A percentile compares a stretch with the other conserved stretches of the same genome.
Conservation (phyloP, 2,329 filamentous ascomycete species). For the Fusarium scirpi region DNA sequence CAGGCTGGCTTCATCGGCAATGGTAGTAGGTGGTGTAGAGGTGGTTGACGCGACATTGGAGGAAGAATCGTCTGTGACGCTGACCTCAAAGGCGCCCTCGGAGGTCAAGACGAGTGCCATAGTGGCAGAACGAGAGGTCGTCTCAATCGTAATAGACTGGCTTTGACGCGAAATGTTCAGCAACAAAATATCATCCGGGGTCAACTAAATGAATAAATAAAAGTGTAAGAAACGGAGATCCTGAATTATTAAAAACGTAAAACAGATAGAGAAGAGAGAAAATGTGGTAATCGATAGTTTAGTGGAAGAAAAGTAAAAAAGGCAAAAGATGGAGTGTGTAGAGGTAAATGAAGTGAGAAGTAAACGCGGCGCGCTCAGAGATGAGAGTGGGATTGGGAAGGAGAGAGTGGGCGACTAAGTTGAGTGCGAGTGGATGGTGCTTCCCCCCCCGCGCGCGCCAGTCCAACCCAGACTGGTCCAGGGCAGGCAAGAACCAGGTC, state of each 20-base stretch:
- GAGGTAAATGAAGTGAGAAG: slow-evolving; percentile 32
- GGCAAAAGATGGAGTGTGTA: slow-evolving; percentile 10
- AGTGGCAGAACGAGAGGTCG: slow-evolving; percentile 28
- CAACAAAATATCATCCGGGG: slow-evolving; percentile 21
- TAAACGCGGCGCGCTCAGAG: slow-evolving; percentile 43
- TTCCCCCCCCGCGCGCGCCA: slow-evolving; percentile 41
- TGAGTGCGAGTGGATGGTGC: slow-evolving; percentile 30
- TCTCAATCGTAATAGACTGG: slow-evolving; percentile 18
- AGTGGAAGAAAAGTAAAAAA: slow-evolving; percentile 1
- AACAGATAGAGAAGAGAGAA: not conserved
- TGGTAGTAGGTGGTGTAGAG: slow-evolving; percentile 75
- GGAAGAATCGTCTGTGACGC: slow-evolving; percentile 54
- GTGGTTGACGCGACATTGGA: slow-evolving; percentile 67
- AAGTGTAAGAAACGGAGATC: not conserved
- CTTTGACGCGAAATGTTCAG: slow-evolving; percentile 39
- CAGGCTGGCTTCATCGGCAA: slow-evolving; percentile 71
- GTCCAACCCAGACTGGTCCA: slow-evolving; percentile 35
- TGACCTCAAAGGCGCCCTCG: slow-evolving; percentile 50
- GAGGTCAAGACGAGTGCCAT: slow-evolving; percentile 51
- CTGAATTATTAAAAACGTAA: not conserved
- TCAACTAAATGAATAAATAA: not conserved
- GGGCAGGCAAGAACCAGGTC: slow-evolving; percentile 19
- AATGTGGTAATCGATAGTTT: slow-evolving; percentile 13
- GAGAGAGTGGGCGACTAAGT: slow-evolving; percentile 38
- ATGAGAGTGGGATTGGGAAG: slow-evolving; percentile 35